Evolutionary conservation across 1,284 basidiomycete species (phyloP).

Genomic region (Mycosarcoma maydis): DNA sequence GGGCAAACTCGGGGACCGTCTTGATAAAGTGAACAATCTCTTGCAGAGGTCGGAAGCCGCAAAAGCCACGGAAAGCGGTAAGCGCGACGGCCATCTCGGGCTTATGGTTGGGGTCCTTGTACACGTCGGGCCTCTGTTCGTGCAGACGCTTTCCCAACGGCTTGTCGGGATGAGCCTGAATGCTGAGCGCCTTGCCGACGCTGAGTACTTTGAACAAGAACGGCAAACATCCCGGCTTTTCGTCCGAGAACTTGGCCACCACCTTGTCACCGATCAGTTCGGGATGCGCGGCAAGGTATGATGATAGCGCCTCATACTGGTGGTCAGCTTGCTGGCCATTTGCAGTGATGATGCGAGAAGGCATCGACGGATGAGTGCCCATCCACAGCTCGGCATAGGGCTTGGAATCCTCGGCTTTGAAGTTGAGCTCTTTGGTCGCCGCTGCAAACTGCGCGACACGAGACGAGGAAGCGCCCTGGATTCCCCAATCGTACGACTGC

Average conservation of each 20-base stretch:
- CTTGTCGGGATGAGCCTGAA: constrained; percentile 98
- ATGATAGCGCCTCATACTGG: constrained; percentile 23
- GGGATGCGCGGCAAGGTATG: constrained; percentile 42
- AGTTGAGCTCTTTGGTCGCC: constrained; percentile 41
- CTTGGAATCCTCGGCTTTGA: constrained; percentile 32
- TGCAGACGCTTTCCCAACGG: constrained; percentile 81
- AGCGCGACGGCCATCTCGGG: constrained; percentile 98
- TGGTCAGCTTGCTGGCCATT: not conserved
- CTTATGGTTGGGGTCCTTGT: constrained; percentile 95
- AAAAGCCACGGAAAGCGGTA: constrained; percentile 88
- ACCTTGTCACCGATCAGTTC: constrained; percentile 49
- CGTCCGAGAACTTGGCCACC: constrained; percentile 24
- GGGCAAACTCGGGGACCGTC: constrained; percentile 80
- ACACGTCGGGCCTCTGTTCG: constrained; percentile 79
- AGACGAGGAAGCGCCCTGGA: constrained; percentile 28
- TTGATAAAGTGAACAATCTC: constrained; percentile 77
- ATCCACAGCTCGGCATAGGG: constrained; percentile 77
- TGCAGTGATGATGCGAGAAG: constrained; percentile 74
- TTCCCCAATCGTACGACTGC: constrained; percentile 66
- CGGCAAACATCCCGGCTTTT: constrained; percentile 48
- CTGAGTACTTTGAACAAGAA: constrained; percentile 72
- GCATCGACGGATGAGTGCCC: constrained; percentile 92
- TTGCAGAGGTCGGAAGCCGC: constrained; percentile 84
- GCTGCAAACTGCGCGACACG: constrained; percentile 57
- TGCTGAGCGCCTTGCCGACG: constrained; percentile 92